phyloP scores from a whole-genome alignment of 73 alveolate genomes.

The Tetrahymena elliotti region DNA sequence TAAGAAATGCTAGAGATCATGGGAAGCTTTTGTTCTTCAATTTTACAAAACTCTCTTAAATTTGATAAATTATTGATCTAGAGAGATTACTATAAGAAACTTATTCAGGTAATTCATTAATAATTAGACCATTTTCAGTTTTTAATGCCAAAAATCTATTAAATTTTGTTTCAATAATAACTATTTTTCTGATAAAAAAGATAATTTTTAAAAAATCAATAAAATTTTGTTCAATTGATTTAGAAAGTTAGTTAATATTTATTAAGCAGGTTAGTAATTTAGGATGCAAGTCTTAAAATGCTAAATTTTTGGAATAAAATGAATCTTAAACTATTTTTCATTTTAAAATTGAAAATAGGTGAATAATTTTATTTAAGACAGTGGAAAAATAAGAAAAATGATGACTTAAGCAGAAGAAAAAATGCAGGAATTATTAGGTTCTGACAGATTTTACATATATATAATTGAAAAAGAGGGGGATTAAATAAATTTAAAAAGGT shows the following conservation, averaged over 20 bases:
- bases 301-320: no score
- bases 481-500: not conserved
- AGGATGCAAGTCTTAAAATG: no score
- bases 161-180: no score
- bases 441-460: not conserved
- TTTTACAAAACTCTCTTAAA: not conserved
- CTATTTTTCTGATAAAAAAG: no score
- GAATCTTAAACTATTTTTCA: no score
- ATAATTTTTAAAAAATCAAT: no score
- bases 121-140: no score
- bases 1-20: conserved; percentile 44
- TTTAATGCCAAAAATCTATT: no score
- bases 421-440: not conserved
- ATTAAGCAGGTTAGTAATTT: no score
- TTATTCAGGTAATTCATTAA: not conserved
- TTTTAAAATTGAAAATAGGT: not conserved
- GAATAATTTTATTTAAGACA: not conserved
- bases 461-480: not conserved
- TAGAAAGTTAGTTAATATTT: no score
- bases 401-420: not conserved
- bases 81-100: not conserved
- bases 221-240: no score
- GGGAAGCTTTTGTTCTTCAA: not conserved
- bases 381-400: not conserved
- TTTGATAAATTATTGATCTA: not conserved